Conservation (phyloP, 1,284 basidiomycete species). For the Phellopilus nigrolimitatus region DNA sequence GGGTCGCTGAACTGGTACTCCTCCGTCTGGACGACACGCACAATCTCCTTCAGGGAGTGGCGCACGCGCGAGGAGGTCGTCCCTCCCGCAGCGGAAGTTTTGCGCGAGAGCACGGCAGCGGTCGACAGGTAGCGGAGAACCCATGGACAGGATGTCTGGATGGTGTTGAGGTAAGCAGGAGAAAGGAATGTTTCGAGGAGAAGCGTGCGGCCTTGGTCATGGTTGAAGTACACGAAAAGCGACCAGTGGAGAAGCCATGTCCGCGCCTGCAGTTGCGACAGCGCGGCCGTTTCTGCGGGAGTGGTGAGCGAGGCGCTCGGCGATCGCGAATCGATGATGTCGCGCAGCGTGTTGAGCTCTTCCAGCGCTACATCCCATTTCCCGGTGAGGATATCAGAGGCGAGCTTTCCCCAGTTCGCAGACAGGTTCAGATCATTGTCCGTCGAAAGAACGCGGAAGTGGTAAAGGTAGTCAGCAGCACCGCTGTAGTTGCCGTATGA, state of each 20-base stretch:
- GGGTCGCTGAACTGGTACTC: conserved; percentile 95
- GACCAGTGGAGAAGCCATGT: conserved; percentile 99
- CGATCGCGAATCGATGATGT: conserved; percentile 81
- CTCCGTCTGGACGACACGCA: conserved; percentile 88
- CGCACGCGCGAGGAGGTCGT: conserved; percentile 67
- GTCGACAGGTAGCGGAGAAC: conserved; percentile 92
- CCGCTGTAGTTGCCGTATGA: conserved; percentile 95
- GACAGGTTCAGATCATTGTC: conserved; percentile 90
- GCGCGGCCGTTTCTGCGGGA: conserved; percentile 55
- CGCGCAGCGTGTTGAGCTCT: conserved; percentile 90
- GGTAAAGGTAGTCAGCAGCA: conserved; percentile 96
- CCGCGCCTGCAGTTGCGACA: conserved; percentile 87
- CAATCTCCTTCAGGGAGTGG: conserved; percentile 82
- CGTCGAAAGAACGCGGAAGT: conserved; percentile 96
- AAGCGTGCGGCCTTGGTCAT: conserved; percentile 86
- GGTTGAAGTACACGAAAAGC: conserved; percentile 98
- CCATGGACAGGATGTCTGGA: conserved; percentile 95
- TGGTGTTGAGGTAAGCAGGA: conserved; percentile 95
- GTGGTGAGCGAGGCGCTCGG: conserved; percentile 42
- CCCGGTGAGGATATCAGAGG: conserved; percentile 92
- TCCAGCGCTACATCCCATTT: conserved; percentile 92
- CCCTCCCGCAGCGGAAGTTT: conserved; percentile 40
- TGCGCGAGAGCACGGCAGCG: conserved; percentile 88
- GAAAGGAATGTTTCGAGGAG: conserved; percentile 96
- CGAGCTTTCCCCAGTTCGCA: conserved; percentile 97